Percentiles rank a stretch among this genome's conserved stretches.
Conservation (phyloP, 306 rosid genomes). For the Prunus persica region DNA sequence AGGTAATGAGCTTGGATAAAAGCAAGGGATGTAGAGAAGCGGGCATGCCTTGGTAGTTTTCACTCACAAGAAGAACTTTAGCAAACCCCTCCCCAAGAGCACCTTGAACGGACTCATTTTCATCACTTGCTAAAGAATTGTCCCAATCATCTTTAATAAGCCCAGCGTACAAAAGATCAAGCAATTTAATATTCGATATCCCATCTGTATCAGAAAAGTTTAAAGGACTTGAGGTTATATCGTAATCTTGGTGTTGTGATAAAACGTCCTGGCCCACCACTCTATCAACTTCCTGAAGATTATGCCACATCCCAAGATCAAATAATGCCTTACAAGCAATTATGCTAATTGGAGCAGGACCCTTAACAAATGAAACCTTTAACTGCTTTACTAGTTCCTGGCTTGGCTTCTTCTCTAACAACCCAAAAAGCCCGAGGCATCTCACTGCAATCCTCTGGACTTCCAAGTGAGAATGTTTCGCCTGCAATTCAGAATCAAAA, state of each 20-base stretch:
- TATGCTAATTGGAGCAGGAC: conserved; percentile 60
- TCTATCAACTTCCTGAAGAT: conserved; percentile 78
- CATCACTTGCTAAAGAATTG: conserved; percentile 47
- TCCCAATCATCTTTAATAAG: conserved; percentile 54
- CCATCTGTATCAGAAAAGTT: conserved; percentile 54
- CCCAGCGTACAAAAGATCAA: conserved; percentile 79
- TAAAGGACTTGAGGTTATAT: conserved; percentile 48
- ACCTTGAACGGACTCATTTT: conserved; percentile 66
- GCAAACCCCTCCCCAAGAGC: conserved; percentile 93
- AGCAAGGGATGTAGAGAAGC: conserved; percentile 66
- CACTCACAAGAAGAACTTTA: conserved; percentile 87
- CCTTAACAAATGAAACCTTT: conserved; percentile 58
- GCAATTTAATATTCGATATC: conserved; percentile 36
- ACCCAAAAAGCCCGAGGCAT: conserved; percentile 90
- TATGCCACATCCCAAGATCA: conserved; percentile 91
- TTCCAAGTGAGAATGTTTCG: conserved; percentile 80
- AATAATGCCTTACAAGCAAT: conserved; percentile 75
- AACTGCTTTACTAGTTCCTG: conserved; percentile 74
- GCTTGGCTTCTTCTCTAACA: conserved; percentile 78
- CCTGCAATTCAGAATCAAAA: conserved; percentile 54
- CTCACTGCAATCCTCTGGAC: conserved; percentile 85
- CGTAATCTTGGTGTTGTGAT: conserved; percentile 35
- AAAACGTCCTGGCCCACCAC: conserved; percentile 33
- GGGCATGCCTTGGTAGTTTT: conserved; percentile 62
- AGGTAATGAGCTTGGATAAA: conserved; percentile 63